A percentile compares a stretch with the other conserved stretches of the same genome.
Conservation (phyloP, 192 early-diverging fungal species). For the Umbelopsis ramanniana region DNA sequence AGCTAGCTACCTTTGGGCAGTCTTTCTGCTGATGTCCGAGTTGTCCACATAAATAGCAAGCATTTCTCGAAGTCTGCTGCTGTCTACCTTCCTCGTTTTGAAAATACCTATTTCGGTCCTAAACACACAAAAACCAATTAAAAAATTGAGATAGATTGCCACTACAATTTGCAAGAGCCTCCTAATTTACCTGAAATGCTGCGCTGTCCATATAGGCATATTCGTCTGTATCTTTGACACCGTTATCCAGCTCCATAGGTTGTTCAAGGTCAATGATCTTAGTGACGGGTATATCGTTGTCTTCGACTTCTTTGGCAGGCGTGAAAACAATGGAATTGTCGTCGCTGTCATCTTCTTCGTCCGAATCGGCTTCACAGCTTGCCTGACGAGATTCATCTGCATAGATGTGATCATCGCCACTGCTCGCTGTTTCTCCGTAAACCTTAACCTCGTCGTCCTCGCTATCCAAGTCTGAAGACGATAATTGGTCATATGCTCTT, state of each 20-base stretch:
- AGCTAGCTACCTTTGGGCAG: background rate
- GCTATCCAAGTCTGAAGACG: background rate
- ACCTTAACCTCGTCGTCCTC: background rate
- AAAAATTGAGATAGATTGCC: too few species aligned
- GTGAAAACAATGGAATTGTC: conserved; percentile 6
- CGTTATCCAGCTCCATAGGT: background rate
- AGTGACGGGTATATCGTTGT: conserved; percentile 5
- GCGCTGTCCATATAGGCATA: conserved; percentile 9
- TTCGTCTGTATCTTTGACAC: background rate
- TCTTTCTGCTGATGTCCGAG: conserved; percentile 9
- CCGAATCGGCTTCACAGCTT: background rate
- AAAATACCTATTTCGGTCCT: conserved; percentile 13
- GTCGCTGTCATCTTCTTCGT: conserved; percentile 3
- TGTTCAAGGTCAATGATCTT: conserved; percentile 15
- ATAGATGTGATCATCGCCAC: background rate
- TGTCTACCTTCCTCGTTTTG: conserved; percentile 14
- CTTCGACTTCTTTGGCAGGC: background rate
- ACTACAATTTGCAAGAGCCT: background rate
- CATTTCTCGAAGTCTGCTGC: background rate
- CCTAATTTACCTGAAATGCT: background rate
- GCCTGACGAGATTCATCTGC: background rate
- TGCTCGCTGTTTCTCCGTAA: background rate
- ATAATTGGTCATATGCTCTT: background rate
- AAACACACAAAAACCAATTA: background rate
- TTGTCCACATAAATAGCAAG: conserved; percentile 1